Percentiles rank a stretch among this genome's conserved stretches.
phyloP scores from a whole-genome alignment of 2,329 filamentous ascomycete genomes.

The Aspergillus intermedius region DNA sequence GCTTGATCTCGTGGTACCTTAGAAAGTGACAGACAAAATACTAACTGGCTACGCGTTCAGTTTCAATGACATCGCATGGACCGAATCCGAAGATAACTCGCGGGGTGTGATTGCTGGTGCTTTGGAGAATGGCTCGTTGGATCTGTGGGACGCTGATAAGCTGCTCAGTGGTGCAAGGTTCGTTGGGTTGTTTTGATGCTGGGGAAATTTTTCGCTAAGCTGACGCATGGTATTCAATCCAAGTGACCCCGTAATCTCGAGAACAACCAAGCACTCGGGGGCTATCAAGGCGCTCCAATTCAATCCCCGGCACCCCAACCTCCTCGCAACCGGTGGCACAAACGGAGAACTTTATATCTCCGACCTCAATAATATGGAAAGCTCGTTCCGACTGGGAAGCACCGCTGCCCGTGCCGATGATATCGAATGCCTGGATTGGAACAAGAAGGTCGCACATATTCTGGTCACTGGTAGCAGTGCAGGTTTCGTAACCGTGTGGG shows the following conservation, averaged over 20 bases:
- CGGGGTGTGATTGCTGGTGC: slow-evolving; percentile 90
- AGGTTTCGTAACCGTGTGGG: slow-evolving; percentile 97
- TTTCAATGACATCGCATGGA: slow-evolving; percentile 97
- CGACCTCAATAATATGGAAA: slow-evolving; percentile 82
- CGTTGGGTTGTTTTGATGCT: slow-evolving; percentile 10
- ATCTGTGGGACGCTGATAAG: slow-evolving; percentile 85
- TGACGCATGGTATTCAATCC: slow-evolving; percentile 6
- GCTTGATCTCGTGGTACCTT: slow-evolving; percentile 2
- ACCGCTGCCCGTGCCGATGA: slow-evolving; percentile 85
- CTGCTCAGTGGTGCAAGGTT: slow-evolving; percentile 49
- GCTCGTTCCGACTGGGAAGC: slow-evolving; percentile 82
- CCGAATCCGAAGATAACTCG: slow-evolving; percentile 69
- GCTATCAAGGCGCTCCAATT: slow-evolving; percentile 94
- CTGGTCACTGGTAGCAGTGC: slow-evolving; percentile 87
- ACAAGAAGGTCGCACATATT: slow-evolving; percentile 95
- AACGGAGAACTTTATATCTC: slow-evolving; percentile 97
- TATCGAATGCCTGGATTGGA: slow-evolving; percentile 96
- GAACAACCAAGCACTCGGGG: slow-evolving; percentile 83
- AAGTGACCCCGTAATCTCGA: slow-evolving; percentile 73
- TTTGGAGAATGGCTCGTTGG: slow-evolving; percentile 86
- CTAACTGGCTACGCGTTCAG: slow-evolving; percentile 44
- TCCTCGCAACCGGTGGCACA: slow-evolving; percentile 84
- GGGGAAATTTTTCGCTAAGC: slow-evolving; percentile 6
- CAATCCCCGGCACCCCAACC: slow-evolving; percentile 85
- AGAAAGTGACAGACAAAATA: background rate